Evolutionary conservation across 192 early-diverging fungal genomes (phyloP).

Genomic region (Phycomyces nitens): DNA sequence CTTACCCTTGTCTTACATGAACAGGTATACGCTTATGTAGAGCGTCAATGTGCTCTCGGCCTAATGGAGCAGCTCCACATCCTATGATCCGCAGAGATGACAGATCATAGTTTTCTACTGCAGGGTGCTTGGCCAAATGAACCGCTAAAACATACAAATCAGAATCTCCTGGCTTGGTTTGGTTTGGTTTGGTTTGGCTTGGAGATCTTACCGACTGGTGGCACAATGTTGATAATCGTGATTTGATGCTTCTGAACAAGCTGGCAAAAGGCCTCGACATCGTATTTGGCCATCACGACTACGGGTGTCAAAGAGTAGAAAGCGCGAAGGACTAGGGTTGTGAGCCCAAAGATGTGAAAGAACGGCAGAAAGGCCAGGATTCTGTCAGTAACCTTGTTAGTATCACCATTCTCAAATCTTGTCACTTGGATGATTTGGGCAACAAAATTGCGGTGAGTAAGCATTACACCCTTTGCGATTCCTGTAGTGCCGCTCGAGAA

Average conservation of each 20-base stretch:
- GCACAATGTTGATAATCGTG: constrained; percentile 41
- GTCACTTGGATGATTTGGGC: constrained; percentile 64
- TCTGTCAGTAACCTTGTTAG: not conserved
- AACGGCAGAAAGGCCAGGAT: constrained; percentile 67
- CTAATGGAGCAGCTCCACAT: constrained; percentile 83
- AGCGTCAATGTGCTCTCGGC: constrained; percentile 58
- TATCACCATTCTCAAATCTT: constrained; percentile 36
- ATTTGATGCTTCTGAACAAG: constrained; percentile 69
- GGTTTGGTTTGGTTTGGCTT: too few relatives aligned
- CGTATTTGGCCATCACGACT: constrained; percentile 78
- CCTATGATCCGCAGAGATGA: constrained; percentile 59
- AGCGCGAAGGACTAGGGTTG: constrained; percentile 43
- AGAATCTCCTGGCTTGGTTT: not conserved
- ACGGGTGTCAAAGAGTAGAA: constrained; percentile 52
- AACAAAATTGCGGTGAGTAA: constrained; percentile 34
- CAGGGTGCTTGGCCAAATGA: constrained; percentile 70
- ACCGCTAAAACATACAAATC: constrained; percentile 46
- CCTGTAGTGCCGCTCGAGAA: constrained; percentile 36
- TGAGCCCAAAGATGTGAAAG: constrained; percentile 70
- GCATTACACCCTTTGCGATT: constrained; percentile 30
- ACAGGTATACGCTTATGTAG: constrained; percentile 48
- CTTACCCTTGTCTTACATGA: constrained; percentile 37
- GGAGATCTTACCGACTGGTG: constrained; percentile 26
- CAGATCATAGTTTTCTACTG: constrained; percentile 69
- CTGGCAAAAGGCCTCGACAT: constrained; percentile 57